Evolutionary conservation across 768 basidiomycete species (phyloP), one percentile per base, ranked within the genome.

Genomic region (Mycena pura): DNA sequence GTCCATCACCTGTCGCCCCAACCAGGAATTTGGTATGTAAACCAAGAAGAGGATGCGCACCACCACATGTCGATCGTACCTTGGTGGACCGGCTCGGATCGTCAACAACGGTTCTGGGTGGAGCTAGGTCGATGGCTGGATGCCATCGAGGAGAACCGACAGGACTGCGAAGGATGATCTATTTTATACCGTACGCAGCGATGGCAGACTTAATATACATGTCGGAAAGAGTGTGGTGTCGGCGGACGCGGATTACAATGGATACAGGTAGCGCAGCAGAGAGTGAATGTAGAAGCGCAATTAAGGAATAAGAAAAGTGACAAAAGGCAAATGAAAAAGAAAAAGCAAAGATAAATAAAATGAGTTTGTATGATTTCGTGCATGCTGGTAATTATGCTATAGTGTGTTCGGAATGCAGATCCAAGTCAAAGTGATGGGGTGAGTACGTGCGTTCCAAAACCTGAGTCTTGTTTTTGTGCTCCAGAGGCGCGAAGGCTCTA

Each of bases 51-150:
- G 9, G 69, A 75, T 21, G 67, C 75, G 1, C 72, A 74, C 46
- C 82, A 84, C 46, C 82, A 84, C 57, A 22, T 76, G n/a, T 76
- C 79, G 11, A 57, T 81, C 22, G 70, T 79, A 22, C 80, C 82
- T 1, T 56, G 75, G 11, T 80, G 79, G 76, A 61, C 68, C 19
- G 75, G 73, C 7, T 73, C 73, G 8, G 15, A 60, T 29, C 68
- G 69, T 9, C 82, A 83, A 65, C 70, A 67, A 46, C 60, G 60
- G 9, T 84, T 82, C 62, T 84, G 81, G 80, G 38, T 50, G 32
- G 71, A 75, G 27, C 43, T 80, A 5, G 77, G 77, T 1, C 43
- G 57, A 17, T 83, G 80, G 77, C 66, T 83, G 51, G 45, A 68
- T 14, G 56, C 51, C 10, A 69, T 82, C 24, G 81, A 83, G 48